phyloP scores from a whole-genome alignment of 805 yeast genomes.

The Tetrapisispora pingtungensis region DNA sequence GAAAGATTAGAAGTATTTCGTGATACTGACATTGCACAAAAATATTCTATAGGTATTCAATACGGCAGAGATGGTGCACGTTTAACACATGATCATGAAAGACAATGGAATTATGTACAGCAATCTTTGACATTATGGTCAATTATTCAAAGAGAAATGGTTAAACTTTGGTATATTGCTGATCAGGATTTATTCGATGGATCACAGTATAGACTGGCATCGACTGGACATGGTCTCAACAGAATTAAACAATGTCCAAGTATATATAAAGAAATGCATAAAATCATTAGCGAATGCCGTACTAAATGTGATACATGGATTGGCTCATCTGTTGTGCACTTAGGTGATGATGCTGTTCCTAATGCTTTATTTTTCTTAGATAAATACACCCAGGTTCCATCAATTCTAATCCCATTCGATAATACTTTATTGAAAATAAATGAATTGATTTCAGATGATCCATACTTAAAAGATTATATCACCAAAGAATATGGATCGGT shows the following conservation, averaged over 20 bases:
- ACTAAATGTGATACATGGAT: constrained; percentile 58
- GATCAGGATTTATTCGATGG: constrained; percentile 60
- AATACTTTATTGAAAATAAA: constrained; percentile 47
- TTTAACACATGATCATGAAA: constrained; percentile 59
- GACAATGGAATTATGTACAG: constrained; percentile 64
- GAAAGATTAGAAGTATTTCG: constrained; percentile 41
- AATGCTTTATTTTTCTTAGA: constrained; percentile 72
- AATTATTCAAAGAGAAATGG: constrained; percentile 67
- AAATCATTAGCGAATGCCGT: constrained; percentile 57
- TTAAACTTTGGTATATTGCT: constrained; percentile 65
- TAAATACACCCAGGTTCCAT: constrained; percentile 72
- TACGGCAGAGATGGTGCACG: constrained; percentile 63
- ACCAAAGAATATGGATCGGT: constrained; percentile 47
- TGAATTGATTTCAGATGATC: constrained; percentile 38
- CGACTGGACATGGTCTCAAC: constrained; percentile 76
- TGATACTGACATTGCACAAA: constrained; percentile 32
- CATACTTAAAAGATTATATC: constrained; percentile 40
- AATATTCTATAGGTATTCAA: constrained; percentile 49
- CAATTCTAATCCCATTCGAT: constrained; percentile 65
- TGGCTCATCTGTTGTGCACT: constrained; percentile 69
- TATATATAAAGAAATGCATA: constrained; percentile 60
- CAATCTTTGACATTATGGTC: constrained; percentile 73
- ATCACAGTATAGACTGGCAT: constrained; percentile 44
- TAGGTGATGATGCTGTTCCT: constrained; percentile 80
- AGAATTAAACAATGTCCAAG: constrained; percentile 67